Conservation (phyloP, 176 grass and related monocot species). For the Carex myosuroides region DNA sequence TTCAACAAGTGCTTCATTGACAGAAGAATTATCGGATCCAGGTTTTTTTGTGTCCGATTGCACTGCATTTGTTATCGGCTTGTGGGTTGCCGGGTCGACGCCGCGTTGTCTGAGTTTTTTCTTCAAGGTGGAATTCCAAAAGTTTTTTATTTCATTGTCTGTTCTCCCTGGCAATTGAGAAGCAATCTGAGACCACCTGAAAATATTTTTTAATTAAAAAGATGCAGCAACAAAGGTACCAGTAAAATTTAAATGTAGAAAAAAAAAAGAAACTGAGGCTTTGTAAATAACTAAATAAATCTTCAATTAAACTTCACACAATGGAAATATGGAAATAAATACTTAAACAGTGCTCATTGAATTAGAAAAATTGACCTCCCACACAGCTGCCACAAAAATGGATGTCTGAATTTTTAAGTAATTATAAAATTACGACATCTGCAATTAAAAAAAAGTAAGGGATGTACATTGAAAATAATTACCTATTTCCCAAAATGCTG, state of each 20-base stretch:
- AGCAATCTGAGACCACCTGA: conserved; percentile 89
- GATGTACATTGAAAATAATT: background rate
- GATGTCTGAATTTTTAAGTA: background rate
- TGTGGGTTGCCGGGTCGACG: conserved; percentile 72
- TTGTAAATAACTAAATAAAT: background rate
- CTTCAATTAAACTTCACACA: conserved; percentile 5
- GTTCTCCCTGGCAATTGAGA: conserved; percentile 75
- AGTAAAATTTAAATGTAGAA: background rate
- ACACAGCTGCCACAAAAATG: background rate
- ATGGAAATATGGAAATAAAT: background rate
- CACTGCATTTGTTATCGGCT: conserved; percentile 21
- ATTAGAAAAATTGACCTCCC: background rate
- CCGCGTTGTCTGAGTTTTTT: conserved; percentile 80
- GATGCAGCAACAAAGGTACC: background rate
- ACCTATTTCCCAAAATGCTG: conserved; percentile 78
- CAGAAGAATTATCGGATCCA: background rate
- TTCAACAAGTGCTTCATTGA: background rate
- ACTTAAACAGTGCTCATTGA: background rate
- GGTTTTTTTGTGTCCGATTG: background rate
- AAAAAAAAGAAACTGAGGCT: background rate
- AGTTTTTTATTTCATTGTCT: conserved; percentile 95
- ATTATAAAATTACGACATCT: background rate
- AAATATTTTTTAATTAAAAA: background rate
- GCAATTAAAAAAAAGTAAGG: background rate
- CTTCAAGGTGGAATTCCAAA: conserved; percentile 88